Percentiles rank a stretch among this genome's conserved stretches.
Evolutionary conservation across 345 rosid genomes (phyloP).

Genomic region (Lagerstroemia speciosa): DNA sequence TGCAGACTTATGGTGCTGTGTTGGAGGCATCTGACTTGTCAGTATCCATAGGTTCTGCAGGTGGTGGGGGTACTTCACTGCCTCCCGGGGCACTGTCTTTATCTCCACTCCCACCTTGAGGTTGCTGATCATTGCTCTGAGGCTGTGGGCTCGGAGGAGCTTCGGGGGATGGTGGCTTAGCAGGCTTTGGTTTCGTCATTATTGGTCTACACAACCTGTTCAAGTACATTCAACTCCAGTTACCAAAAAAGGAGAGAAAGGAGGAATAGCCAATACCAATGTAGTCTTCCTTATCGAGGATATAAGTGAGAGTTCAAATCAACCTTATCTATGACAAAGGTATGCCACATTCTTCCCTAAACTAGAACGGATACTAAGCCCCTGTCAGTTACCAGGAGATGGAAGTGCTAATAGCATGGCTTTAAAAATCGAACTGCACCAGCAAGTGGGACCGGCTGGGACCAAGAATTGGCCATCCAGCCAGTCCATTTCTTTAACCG

Average conservation of each 20-base stretch:
- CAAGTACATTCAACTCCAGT: slow-evolving; percentile 4
- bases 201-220: slow-evolving; percentile 75
- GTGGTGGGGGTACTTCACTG: slow-evolving; percentile 30
- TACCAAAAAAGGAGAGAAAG: too few relatives aligned
- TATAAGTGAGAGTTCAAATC: background rate
- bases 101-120: slow-evolving; percentile 15
- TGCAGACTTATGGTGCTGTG: slow-evolving; percentile 17
- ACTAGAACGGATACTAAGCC: too few relatives aligned
- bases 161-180: slow-evolving; percentile 58
- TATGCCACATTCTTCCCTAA: too few relatives aligned
- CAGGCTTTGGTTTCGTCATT: slow-evolving; percentile 83
- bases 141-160: slow-evolving; percentile 42
- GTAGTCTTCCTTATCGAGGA: too few relatives aligned
- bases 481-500: too few relatives aligned
- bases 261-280: too few relatives aligned
- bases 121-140: slow-evolving; percentile 36
- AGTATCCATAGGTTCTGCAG: slow-evolving; percentile 73
- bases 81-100: slow-evolving; percentile 18
- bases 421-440: too few relatives aligned
- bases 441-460: too few relatives aligned
- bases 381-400: too few relatives aligned
- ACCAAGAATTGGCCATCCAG: too few relatives aligned
- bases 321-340: background rate
- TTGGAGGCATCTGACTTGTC: slow-evolving; percentile 37
- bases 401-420: too few relatives aligned